These are phyloP conservation scores for Mortierella alpina DNA, from an alignment of 192 early-diverging fungal species.

Conservation along the genomic window DNA sequence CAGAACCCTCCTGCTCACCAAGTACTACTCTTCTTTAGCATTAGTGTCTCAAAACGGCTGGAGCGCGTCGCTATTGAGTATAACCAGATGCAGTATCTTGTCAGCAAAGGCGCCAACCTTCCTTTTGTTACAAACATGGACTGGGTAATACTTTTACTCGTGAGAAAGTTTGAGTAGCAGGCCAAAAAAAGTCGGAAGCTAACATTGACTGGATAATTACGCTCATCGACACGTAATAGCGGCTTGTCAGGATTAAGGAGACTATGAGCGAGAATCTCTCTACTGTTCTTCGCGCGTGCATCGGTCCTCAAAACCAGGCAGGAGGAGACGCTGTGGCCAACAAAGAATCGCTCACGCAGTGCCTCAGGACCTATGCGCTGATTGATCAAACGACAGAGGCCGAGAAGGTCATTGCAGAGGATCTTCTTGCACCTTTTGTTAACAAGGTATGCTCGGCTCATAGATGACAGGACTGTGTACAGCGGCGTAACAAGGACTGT, in stretches of 20 bases:
- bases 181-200: too few relatives aligned
- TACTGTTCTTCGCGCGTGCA: conserved; percentile 63
- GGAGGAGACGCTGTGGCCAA: conserved; percentile 44
- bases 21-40: conserved; percentile 12
- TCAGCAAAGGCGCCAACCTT: conserved; percentile 66
- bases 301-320: conserved; percentile 34
- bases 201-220: too few relatives aligned
- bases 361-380: conserved; percentile 76
- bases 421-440: conserved; percentile 66
- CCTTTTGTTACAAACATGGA: conserved; percentile 79
- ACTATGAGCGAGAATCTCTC: conserved; percentile 71
- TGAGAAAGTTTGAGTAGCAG: background rate
- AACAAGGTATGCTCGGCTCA: conserved; percentile 53
- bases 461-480: too few relatives aligned
- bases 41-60: conserved; percentile 74
- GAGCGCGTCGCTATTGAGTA: conserved; percentile 88
- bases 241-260: conserved; percentile 79
- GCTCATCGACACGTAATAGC: conserved; percentile 34
- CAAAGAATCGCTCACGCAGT: conserved; percentile 70
- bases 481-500: too few relatives aligned
- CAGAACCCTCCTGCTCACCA: background rate
- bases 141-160: conserved; percentile 64
- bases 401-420: conserved; percentile 68
- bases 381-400: conserved; percentile 77
- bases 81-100: conserved; percentile 85